Percentiles rank a stretch among this genome's conserved stretches.
These are phyloP conservation scores for Fraxinus sp. DNA, from an alignment of 305 asterid species.

Conservation along the genomic window DNA sequence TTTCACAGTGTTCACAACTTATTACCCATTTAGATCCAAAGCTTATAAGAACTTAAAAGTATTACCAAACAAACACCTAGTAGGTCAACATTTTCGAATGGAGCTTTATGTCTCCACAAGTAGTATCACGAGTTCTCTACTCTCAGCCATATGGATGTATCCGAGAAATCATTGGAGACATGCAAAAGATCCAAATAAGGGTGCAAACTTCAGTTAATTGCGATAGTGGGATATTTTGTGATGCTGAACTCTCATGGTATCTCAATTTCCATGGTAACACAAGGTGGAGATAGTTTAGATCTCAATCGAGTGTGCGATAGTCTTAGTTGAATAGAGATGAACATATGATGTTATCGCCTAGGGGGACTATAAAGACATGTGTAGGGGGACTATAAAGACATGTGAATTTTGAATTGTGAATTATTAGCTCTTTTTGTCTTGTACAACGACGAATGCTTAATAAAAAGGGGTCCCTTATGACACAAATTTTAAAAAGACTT, in stretches of 20 bases:
- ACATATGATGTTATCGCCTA: not conserved
- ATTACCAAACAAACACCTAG: too few relatives aligned
- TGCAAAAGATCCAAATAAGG: not conserved
- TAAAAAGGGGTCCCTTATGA: not conserved
- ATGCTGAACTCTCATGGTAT: not conserved
- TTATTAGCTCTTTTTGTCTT: not conserved
- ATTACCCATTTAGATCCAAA: too few relatives aligned
- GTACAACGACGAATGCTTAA: not conserved
- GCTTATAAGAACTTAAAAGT: too few relatives aligned
- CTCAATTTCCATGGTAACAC: not conserved
- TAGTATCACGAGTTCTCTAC: not conserved
- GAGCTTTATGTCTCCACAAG: not conserved
- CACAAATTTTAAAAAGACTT: not conserved
- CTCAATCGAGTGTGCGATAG: not conserved
- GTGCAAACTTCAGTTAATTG: not conserved
- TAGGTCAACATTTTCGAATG: not conserved
- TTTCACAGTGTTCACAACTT: too few relatives aligned
- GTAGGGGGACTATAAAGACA: not conserved
- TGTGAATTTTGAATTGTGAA: not conserved
- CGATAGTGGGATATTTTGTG: not conserved
- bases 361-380: not conserved
- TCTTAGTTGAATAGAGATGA: not conserved
- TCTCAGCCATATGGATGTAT: not conserved
- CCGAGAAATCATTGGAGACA: not conserved
- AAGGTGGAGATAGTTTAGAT: not conserved